Evolutionary conservation across 257 asterid genomes (phyloP), one percentile per base, ranked within the genome.

Genomic region (Echium plantagineum): DNA sequence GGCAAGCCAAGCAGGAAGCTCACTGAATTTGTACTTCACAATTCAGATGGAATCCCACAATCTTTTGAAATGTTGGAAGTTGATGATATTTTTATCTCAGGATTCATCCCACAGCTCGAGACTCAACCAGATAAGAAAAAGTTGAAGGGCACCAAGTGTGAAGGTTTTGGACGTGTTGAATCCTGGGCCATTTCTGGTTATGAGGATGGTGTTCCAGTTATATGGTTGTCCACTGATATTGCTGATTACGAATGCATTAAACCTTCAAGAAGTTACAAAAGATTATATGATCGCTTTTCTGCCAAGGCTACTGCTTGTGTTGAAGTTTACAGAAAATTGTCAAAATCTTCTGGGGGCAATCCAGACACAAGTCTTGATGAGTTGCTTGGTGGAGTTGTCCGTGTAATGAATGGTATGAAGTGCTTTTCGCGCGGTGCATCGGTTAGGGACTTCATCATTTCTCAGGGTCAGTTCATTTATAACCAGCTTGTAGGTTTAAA

Each of bases 161-260:
- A 85, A 72, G 87, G 94, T 67, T 91, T 91, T 75, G 96, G 98
- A 22, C 95, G 95, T 15, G 68, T 91, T n/a, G 98, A 91, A 68
- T 90, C 81, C 62, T 87, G 98, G 98, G 79, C 94, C 42, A 85
- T 91, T 64, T 88, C 98, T 72, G 96, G 98, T 60, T 88, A 85
- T 72, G 98, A 91, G 72, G 96, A 88, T 22, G 98, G 96, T 52
- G 75, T 77, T 3, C 94, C 95, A 38, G 84, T 85, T 31, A 69
- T 91, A 70, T 91, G 98, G 96, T 66, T 90, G 62, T 72, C 95
- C 5, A 61, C 65, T 42, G 65, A 61, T 19, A 46, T 61, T 61
- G 65, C 65, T 48, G 65, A 61, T 24, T 61, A 61, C 22, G 57
- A 61, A 19, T 61, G 65, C 32, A 1, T 61, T n/a, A 46, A 61